Percentiles rank a stretch among this genome's conserved stretches.
Evolutionary conservation across 768 basidiomycete species (phyloP).

Genomic region (Russula vinacea): DNA sequence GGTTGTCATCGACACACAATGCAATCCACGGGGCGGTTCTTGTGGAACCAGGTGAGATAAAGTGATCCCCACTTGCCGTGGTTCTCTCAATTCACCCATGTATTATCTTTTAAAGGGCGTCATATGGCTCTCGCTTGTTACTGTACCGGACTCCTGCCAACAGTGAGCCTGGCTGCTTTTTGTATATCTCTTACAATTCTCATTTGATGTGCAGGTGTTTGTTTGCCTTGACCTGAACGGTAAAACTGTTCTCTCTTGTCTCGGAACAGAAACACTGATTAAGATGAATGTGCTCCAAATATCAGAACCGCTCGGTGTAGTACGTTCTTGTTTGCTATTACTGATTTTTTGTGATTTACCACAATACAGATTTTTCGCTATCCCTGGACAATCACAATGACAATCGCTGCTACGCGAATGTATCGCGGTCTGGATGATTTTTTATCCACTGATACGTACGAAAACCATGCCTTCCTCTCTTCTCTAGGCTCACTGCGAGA

Average conservation of each 20-base stretch:
- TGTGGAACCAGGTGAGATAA: slow-evolving; percentile 1
- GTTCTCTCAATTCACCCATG: too few relatives aligned
- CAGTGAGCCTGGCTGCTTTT: not conserved
- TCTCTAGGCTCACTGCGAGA: not conserved
- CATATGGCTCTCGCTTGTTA: not conserved
- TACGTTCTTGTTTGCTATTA: not conserved
- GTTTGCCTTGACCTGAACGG: not conserved
- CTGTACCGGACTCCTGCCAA: not conserved
- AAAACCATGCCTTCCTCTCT: not conserved
- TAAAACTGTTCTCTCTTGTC: not conserved
- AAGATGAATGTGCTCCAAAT: not conserved
- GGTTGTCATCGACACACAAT: too few relatives aligned
- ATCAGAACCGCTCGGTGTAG: not conserved
- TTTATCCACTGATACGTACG: not conserved
- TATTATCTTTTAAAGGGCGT: not conserved
- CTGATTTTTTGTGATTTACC: not conserved
- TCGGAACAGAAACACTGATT: not conserved
- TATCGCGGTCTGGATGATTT: not conserved
- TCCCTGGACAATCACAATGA: not conserved
- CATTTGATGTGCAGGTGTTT: not conserved
- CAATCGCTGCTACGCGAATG: slow-evolving; percentile 5
- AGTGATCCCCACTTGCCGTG: too few relatives aligned
- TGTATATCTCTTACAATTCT: not conserved
- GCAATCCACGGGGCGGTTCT: not conserved
- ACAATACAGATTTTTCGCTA: not conserved